Conservation (phyloP, 2,329 filamentous ascomycete species). For the Ascosphaera aggregata region DNA sequence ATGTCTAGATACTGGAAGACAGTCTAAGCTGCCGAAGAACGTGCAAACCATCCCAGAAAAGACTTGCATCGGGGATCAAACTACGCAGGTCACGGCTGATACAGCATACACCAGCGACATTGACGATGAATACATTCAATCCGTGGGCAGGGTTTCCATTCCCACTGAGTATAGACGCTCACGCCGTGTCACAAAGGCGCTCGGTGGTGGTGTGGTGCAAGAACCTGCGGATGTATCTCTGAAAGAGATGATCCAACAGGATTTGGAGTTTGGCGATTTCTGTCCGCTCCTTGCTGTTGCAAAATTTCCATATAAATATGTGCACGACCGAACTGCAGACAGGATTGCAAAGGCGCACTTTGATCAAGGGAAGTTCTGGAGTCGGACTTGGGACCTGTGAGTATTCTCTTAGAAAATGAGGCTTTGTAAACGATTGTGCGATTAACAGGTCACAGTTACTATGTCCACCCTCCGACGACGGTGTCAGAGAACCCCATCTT, state of each 20-base stretch:
- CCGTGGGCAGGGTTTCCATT: slow-evolving; percentile 5
- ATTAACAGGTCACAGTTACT: slow-evolving; percentile 30
- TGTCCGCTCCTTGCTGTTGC: slow-evolving; percentile 17
- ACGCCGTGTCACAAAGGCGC: neutral
- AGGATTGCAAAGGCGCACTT: slow-evolving; percentile 18
- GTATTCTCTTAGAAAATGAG: slow-evolving; percentile 11
- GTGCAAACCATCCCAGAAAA: neutral
- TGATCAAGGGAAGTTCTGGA: slow-evolving; percentile 22
- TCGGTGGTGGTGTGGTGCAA: neutral
- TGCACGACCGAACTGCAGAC: slow-evolving; percentile 12
- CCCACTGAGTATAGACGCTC: slow-evolving; percentile 4
- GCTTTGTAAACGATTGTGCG: neutral
- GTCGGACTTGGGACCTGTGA: slow-evolving; percentile 54
- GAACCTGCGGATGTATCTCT: neutral
- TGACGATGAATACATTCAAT: slow-evolving; percentile 7
- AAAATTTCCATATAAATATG: slow-evolving; percentile 21
- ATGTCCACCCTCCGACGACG: slow-evolving; percentile 31
- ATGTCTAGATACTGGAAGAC: slow-evolving; percentile 3
- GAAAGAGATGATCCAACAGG: slow-evolving; percentile 2
- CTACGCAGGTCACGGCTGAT: slow-evolving; percentile 2
- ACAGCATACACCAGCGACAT: neutral
- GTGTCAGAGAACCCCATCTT: slow-evolving; percentile 31
- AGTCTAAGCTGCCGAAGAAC: neutral
- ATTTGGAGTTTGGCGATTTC: slow-evolving; percentile 11
- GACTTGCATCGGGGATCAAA: no score